Evolutionary conservation across 768 basidiomycete genomes (phyloP), one percentile per base, ranked within the genome.

Genomic region (Paxillus rubicundulus): DNA sequence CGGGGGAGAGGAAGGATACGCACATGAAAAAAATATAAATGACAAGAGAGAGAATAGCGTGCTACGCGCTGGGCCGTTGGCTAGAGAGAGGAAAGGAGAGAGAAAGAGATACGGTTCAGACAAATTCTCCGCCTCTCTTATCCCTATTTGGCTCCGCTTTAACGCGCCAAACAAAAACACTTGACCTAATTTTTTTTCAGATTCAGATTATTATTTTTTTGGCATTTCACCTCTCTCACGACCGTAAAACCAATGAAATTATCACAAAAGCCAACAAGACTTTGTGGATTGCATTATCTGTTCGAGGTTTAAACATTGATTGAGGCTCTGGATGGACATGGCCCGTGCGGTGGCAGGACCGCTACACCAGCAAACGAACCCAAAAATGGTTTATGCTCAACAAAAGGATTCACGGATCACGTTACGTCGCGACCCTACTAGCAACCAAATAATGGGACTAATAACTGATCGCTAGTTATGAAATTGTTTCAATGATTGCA

Each of bases 1-100:
- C 6, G 30, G 20, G 46, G 53, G 49, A 49, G 44, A 56, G 55
- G 34, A 41, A 10, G 24, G 21, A 57, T 39, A 74, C 75, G 59
- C 61, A 79, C 77, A 72, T 70, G 74, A 72, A 77, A 73, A 67
- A 74, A 71, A 71, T 79, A 78, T 76, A 77, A 66, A 70, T 70
- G 74, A 77, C 74, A 82, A 75, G 80, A 77, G 77, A 81, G 79
- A 78, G 75, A 75, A 73, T 70, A 74, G 76, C 74, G 77, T 79
- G 76, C 76, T 76, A 78, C 77, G 80, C 72, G 72, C 71, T 67
- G 64, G 70, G 72, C 74, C 77, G 74, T 70, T 74, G 72, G 70
- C 69, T 68, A 64, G 74, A 77, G 76, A 80, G 79, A 79, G 75
- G 78, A 78, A 24, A 77, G 73, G 78, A 80, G 79, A 78, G 61